phyloP scores from a whole-genome alignment of 2,329 filamentous ascomycete genomes.

The Penicillium sp. region DNA sequence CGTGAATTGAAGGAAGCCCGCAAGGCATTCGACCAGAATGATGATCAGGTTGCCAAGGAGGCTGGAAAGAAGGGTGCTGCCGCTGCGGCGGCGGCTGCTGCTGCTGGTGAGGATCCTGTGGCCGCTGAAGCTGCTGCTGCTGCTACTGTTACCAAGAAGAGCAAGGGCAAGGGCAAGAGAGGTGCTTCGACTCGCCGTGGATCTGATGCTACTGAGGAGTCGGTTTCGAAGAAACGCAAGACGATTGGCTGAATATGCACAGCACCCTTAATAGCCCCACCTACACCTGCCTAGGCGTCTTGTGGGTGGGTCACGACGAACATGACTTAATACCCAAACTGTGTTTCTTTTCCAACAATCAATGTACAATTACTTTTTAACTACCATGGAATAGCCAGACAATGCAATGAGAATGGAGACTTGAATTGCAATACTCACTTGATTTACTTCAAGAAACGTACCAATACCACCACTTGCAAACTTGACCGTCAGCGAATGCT shows the following conservation, averaged over 20 bases:
- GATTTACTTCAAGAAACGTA: background rate
- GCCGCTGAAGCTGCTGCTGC: constrained; percentile 26
- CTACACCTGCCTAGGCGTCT: background rate
- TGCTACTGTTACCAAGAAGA: constrained; percentile 31
- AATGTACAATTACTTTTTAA: background rate
- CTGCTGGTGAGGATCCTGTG: constrained; percentile 29
- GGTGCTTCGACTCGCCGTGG: constrained; percentile 29
- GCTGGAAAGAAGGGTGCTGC: constrained; percentile 35
- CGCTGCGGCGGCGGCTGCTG: constrained; percentile 26
- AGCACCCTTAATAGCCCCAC: background rate
- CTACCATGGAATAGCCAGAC: background rate
- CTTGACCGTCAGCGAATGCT: no score
- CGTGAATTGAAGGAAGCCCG: constrained; percentile 79
- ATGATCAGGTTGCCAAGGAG: constrained; percentile 45
- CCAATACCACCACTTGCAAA: background rate
- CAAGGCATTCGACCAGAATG: constrained; percentile 55
- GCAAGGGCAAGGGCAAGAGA: constrained; percentile 40
- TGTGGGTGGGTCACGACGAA: background rate
- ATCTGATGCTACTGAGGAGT: constrained; percentile 40
- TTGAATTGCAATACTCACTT: background rate
- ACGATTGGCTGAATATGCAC: constrained; percentile 15
- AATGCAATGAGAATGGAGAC: background rate
- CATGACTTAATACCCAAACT: constrained; percentile 1
- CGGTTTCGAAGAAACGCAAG: constrained; percentile 38
- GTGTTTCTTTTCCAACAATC: background rate